These are phyloP conservation scores for Apiospora aurea DNA, from an alignment of 2,329 filamentous ascomycete genomes.

Conservation along the genomic window DNA sequence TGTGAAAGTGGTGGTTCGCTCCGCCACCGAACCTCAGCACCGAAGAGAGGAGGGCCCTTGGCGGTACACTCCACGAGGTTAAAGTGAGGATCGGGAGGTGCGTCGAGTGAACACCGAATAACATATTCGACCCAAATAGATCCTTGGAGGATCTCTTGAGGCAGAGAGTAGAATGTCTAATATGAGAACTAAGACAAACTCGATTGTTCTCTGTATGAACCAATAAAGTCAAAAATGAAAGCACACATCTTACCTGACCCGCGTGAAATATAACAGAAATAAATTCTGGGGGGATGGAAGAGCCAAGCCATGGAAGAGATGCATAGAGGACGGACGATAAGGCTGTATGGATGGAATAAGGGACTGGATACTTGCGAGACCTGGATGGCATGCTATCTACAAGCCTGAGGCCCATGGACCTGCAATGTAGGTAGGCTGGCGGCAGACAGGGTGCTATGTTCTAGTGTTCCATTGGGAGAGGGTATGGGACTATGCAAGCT, in stretches of 20 bases:
- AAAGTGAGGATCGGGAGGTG: conserved; percentile 70
- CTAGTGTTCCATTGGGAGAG: neutral
- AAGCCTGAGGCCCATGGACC: neutral
- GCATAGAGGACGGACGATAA: neutral
- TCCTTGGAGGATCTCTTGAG: conserved; percentile 22
- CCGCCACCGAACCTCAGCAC: conserved; percentile 71
- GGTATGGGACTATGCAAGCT: neutral
- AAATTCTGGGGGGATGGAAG: neutral
- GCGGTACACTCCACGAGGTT: conserved; percentile 68
- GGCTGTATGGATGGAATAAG: neutral
- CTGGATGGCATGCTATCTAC: neutral
- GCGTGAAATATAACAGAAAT: neutral
- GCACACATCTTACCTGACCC: neutral
- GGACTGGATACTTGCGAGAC: neutral
- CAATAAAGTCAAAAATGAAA: conserved; percentile 20
- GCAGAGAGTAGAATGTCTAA: conserved; percentile 24
- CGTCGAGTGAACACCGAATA: conserved; percentile 66
- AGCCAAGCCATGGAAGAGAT: neutral
- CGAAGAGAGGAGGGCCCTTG: conserved; percentile 66
- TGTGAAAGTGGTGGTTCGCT: conserved; percentile 64
- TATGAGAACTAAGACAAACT: conserved; percentile 12
- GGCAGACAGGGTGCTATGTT: neutral
- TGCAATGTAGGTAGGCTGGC: neutral
- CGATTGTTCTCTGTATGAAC: conserved; percentile 19
- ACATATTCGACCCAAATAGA: conserved; percentile 21